Base-by-base conservation (phyloP, 208 protist genomes). In the Kentomonas sorsogonicus region DNA sequence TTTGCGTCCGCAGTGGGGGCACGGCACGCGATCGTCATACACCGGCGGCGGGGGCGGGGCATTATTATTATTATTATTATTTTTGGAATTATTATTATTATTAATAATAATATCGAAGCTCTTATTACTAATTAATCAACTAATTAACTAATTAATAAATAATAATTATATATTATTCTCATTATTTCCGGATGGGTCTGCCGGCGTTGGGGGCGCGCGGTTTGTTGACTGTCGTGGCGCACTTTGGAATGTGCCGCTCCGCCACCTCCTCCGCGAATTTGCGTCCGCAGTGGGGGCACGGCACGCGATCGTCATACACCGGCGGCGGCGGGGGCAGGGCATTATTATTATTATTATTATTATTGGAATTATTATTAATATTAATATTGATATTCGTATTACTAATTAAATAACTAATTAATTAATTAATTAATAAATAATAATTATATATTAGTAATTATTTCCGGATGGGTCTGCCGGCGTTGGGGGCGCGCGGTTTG, bases 221-320 rank as follows among this genome's bases (percentile, higher is more conserved):
- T 68, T 94, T 96, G 30, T 81, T 79, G 22, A 84, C 60, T 30
- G 89, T 96, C 45, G 60, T 91, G 23, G 77, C 77, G 44, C 90
- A 96, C 66, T 88, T 89, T 3, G 91, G 91, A 27, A 94, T 95
- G 68, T 96, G 91, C 23, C 91, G 71, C 36, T 76, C 72, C 5
- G 86, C 88, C 20, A 83, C 77, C 0, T 87, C 65, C 16, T 83
- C 64, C 0, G 82, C 80, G 56, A 96, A 96, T 62, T 92, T 91
- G 29, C 91, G 66, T 0, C 82, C 80, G 57, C 91, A 96, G 63
- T 94, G 85, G 7, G 82, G 86, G 56, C 91, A 96, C 29, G 63
- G 83, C 55, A 91, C 82, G 54, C 88, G 75, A 54, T 86, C 82
- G 61, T 89, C 83, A 41, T 78, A 71, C 45, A 66, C 69, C 9